Percentiles rank a stretch among this genome's conserved stretches.
These are phyloP conservation scores for Yamadazyma kitorensis DNA, from an alignment of 805 yeast species.

Conservation along the genomic window DNA sequence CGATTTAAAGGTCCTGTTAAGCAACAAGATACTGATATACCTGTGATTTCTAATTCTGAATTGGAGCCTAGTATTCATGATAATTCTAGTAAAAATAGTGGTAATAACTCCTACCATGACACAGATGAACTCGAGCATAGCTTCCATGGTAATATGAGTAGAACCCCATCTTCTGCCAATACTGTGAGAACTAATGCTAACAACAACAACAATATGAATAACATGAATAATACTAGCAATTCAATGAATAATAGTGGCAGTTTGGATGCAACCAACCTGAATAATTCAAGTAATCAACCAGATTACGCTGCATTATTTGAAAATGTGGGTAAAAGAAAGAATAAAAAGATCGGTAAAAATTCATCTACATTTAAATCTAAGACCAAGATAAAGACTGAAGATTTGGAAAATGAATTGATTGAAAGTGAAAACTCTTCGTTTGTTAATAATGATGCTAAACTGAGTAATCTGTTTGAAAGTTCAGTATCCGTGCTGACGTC, in stretches of 20 bases:
- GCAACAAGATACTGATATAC: constrained; percentile 13
- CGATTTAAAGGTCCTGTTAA: constrained; percentile 32
- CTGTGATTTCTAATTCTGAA: background rate
- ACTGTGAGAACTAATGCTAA: constrained; percentile 12
- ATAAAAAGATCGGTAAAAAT: constrained; percentile 20
- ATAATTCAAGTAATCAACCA: constrained; percentile 26
- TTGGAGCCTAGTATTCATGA: constrained; percentile 2
- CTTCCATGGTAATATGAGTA: constrained; percentile 15
- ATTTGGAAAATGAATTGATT: constrained; percentile 1
- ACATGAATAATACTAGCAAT: constrained; percentile 1
- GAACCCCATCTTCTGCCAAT: constrained; percentile 23
- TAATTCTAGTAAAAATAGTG: constrained; percentile 11
- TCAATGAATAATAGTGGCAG: background rate
- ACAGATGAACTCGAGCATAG: constrained; percentile 3
- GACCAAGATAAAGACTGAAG: constrained; percentile 17
- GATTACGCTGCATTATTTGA: constrained; percentile 44
- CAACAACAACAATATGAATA: constrained; percentile 1
- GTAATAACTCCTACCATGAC: constrained; percentile 9
- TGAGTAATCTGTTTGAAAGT: constrained; percentile 17
- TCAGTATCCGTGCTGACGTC: constrained; percentile 11
- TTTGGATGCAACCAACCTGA: constrained; percentile 17
- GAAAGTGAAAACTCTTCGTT: constrained; percentile 6
- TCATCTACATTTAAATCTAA: constrained; percentile 15
- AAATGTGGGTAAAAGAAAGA: constrained; percentile 40
- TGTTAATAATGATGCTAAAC: constrained; percentile 7